Percentiles rank a stretch among this genome's conserved stretches.
Evolutionary conservation across 2,329 filamentous ascomycete genomes (phyloP).

Genomic region (Epichloe sp.): DNA sequence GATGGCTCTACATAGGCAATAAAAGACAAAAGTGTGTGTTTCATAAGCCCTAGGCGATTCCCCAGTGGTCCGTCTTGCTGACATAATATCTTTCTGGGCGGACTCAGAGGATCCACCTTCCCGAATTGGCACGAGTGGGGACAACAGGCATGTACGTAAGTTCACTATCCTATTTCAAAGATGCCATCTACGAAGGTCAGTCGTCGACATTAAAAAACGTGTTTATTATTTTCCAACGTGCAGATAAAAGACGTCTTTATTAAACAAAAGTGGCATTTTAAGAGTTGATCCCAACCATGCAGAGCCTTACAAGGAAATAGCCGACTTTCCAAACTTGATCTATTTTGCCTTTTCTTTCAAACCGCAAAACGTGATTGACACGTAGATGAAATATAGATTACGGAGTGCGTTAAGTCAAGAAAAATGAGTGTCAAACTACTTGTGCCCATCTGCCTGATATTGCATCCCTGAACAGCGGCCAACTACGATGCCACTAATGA

Average conservation of each 20-base stretch:
- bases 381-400: not conserved
- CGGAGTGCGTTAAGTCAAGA: not conserved
- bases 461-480: not conserved
- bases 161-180: too few species aligned
- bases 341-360: not conserved
- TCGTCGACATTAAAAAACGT: too few species aligned
- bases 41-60: constrained; percentile 13
- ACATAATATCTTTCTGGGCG: constrained; percentile 1
- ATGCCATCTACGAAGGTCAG: too few species aligned
- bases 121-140: not conserved
- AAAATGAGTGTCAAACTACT: not conserved
- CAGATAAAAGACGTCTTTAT: too few species aligned
- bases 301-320: too few species aligned
- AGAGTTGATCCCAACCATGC: too few species aligned
- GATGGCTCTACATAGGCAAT: not conserved
- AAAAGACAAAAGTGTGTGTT: constrained; percentile 4
- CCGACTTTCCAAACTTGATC: too few species aligned
- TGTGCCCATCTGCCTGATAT: not conserved
- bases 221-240: too few species aligned
- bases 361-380: not conserved
- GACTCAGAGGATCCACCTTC: not conserved
- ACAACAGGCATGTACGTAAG: too few species aligned
- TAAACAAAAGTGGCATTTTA: too few species aligned
- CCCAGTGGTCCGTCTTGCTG: not conserved
- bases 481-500: constrained; percentile 13